Percentiles rank a stretch among this genome's conserved stretches.
phyloP scores from a whole-genome alignment of 768 basidiomycete genomes.

The Porphyrellus cyaneotinctus region DNA sequence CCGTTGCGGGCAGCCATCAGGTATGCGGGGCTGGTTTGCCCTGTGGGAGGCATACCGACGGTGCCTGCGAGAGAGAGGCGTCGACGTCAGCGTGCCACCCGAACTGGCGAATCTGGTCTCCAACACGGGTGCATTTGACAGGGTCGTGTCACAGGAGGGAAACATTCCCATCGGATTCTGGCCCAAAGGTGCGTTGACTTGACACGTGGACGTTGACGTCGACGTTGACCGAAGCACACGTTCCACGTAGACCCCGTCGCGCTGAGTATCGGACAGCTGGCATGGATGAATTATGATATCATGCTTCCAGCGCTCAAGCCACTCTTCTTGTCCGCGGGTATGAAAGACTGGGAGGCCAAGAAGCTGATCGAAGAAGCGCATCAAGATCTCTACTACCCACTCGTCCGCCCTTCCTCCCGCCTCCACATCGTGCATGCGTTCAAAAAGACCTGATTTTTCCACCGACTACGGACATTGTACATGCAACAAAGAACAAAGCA shows the following conservation, averaged over 20 bases:
- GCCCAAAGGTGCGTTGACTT: constrained; percentile 49
- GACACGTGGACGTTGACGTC: constrained; percentile 1
- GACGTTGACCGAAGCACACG: constrained; percentile 6
- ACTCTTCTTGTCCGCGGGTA: constrained; percentile 49
- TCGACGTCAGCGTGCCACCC: constrained; percentile 57
- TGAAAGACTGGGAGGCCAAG: constrained; percentile 51
- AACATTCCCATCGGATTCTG: constrained; percentile 68
- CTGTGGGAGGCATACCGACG: constrained; percentile 60
- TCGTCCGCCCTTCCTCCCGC: constrained; percentile 45
- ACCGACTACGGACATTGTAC: constrained; percentile 19
- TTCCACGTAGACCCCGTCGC: constrained; percentile 46
- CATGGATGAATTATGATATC: constrained; percentile 70
- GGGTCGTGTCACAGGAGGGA: constrained; percentile 50
- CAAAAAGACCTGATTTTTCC: constrained; percentile 25
- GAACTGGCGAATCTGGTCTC: constrained; percentile 49
- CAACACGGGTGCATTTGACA: constrained; percentile 50
- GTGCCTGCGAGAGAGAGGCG: constrained; percentile 46
- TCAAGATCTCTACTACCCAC: constrained; percentile 59
- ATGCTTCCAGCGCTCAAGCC: constrained; percentile 61
- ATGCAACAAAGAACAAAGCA: constrained; percentile 27
- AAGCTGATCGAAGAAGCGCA: constrained; percentile 60
- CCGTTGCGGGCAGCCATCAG: constrained; percentile 32
- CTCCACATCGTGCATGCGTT: constrained; percentile 59
- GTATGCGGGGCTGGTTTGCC: constrained; percentile 55
- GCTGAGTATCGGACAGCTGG: constrained; percentile 63